Base-by-base conservation (phyloP, 148 eudicot species). In the Rheum nobile region DNA sequence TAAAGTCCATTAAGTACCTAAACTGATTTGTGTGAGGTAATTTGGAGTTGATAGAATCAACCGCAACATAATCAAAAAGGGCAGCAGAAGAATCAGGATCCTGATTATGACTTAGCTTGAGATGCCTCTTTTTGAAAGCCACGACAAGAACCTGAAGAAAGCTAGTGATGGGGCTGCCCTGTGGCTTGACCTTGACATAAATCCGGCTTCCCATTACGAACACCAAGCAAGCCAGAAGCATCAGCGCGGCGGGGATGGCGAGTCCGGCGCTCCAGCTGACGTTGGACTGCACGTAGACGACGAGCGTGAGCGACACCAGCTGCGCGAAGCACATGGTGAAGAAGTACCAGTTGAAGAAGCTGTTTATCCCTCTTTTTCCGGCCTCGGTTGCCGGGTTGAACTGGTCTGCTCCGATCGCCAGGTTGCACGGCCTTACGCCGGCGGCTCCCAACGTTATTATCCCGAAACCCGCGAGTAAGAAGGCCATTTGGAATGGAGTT, bases 331-430 rank as follows among this genome's bases (percentile, higher is more conserved):
- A 86, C 34, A 77, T 75, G 57, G 88, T 86, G 88, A 88, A 84
- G 72, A 80, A 85, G 77, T 83, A 87, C 92, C 92, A 86, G 24
- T 85, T 88, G 82, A 88, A 88, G 81, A 86, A 88, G 67, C 88
- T 86, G 42, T 63, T 82, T 13, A 86, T 79, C 7, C 86, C 89
- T 0, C 83, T 80, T 70, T 82, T 88, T n/a, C 89, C 89, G 0
- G 86, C 84, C 8, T 83, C 88, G 0, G 88, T 88, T 9, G 76
- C 54, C 13, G 88, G 89, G 71, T 86, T 84, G 42, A 88, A 86
- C 34, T 86, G 92, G 69, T 88, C 88, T 0, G 88, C 90, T 11
- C 92, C 90, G 22, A 88, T 86, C 22, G 92, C 90, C 11, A 86
- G 57, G 72, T 85, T 86, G 47, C 89, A 88, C 24, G 92, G 89